Percentiles rank a stretch among this genome's conserved stretches.
These are phyloP conservation scores for Candida glucosophila DNA, from an alignment of 1,139 yeast species.

Conservation along the genomic window DNA sequence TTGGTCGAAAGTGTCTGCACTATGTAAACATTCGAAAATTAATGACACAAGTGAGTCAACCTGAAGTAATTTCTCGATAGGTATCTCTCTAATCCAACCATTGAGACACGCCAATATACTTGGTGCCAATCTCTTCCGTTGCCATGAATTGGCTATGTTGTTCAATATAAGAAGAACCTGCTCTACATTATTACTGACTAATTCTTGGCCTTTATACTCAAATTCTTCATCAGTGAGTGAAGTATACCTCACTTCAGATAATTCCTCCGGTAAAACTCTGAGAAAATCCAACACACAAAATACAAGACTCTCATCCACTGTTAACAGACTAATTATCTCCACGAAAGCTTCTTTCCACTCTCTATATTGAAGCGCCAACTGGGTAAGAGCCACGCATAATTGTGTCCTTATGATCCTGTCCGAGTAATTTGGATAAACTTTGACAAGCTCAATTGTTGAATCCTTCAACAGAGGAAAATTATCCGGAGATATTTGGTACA, in stretches of 20 bases:
- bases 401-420: conserved; percentile 66
- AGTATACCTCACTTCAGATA: conserved; percentile 67
- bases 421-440: conserved; percentile 33
- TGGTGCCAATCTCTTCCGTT: conserved; percentile 11
- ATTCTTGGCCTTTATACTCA: conserved; percentile 48
- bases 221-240: conserved; percentile 80
- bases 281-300: conserved; percentile 58
- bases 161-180: conserved; percentile 57
- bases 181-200: conserved; percentile 61
- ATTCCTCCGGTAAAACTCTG: conserved; percentile 85
- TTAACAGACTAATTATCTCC: conserved; percentile 54
- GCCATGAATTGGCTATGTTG: conserved; percentile 29
- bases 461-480: conserved; percentile 49
- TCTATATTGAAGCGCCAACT: conserved; percentile 67
- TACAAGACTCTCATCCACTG: conserved; percentile 13
- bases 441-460: conserved; percentile 50
- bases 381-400: conserved; percentile 71
- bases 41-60: conserved; percentile 56
- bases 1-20: conserved; percentile 71
- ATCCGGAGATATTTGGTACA: conserved; percentile 60
- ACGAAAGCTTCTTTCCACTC: conserved; percentile 65
- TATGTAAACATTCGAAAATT: conserved; percentile 58
- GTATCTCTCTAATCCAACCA: conserved; percentile 86
- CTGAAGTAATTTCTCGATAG: conserved; percentile 55
- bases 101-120: conserved; percentile 68